These are phyloP conservation scores for Mycena belliarum DNA, from an alignment of 768 basidiomycete species.

Conservation along the genomic window DNA sequence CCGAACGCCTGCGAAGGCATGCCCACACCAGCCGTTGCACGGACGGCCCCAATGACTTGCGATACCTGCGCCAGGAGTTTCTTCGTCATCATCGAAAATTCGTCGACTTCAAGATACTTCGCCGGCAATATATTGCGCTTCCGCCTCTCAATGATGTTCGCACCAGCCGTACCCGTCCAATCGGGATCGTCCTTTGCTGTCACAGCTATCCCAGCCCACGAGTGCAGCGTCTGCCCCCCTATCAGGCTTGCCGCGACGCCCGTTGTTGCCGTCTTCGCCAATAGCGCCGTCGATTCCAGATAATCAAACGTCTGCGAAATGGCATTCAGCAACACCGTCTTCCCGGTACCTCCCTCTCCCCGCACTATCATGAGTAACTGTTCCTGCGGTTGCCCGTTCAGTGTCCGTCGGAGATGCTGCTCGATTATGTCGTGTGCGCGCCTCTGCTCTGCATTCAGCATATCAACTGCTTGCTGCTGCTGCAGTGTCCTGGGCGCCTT, in stretches of 20 bases:
- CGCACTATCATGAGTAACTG: constrained; percentile 40
- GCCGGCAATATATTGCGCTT: constrained; percentile 20
- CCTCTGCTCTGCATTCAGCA: constrained; percentile 32
- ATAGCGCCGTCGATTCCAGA: background rate
- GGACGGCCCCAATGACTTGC: constrained; percentile 1
- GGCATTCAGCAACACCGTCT: constrained; percentile 40
- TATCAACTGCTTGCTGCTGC: background rate
- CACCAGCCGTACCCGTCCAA: background rate
- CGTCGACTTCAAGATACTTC: constrained; percentile 38
- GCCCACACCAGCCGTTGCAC: background rate
- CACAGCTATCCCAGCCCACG: constrained; percentile 29
- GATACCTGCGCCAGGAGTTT: constrained; percentile 23
- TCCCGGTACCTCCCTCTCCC: constrained; percentile 47
- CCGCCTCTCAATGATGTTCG: constrained; percentile 5
- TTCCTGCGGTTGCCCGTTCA: constrained; percentile 15
- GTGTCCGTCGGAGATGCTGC: constrained; percentile 27
- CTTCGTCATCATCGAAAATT: constrained; percentile 14
- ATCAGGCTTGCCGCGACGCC: constrained; percentile 44
- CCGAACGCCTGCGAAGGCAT: constrained; percentile 29
- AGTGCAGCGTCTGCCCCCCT: constrained; percentile 37
- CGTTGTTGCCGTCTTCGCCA: constrained; percentile 40
- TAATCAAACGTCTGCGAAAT: constrained; percentile 36
- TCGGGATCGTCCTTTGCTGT: background rate
- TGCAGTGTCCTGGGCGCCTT: no score
- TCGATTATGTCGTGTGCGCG: constrained; percentile 39